Conservation (phyloP, 2,329 filamentous ascomycete genomes). For the Sporothrix luriei region DNA sequence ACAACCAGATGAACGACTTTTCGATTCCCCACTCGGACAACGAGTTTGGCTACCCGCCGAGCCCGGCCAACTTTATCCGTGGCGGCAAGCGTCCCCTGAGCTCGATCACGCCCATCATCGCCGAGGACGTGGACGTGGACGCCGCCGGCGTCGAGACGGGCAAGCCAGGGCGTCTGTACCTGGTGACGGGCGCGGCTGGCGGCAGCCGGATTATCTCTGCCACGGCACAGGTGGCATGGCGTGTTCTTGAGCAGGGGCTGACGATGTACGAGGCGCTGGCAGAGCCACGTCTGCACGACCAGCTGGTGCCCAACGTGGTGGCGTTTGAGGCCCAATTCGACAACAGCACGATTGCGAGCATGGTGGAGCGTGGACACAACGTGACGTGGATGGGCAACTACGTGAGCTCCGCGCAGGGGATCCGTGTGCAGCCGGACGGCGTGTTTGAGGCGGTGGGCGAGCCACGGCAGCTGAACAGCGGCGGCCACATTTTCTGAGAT, state of each 20-base stretch:
- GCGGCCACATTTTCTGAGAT: conserved; percentile 58
- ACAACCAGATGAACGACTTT: conserved; percentile 77
- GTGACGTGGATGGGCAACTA: conserved; percentile 64
- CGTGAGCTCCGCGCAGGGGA: conserved; percentile 70
- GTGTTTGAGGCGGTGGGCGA: conserved; percentile 80
- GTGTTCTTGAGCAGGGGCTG: conserved; percentile 70
- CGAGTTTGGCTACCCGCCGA: conserved; percentile 82
- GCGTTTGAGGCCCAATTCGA: conserved; percentile 74
- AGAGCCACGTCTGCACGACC: conserved; percentile 76
- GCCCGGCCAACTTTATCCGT: conserved; percentile 76
- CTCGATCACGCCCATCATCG: conserved; percentile 80
- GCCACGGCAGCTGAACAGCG: conserved; percentile 75
- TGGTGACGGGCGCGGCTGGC: conserved; percentile 76
- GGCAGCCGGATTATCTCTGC: conserved; percentile 83
- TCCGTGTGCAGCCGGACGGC: conserved; percentile 65
- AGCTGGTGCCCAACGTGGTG: conserved; percentile 70
- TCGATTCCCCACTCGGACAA: conserved; percentile 77
- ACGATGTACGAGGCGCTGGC: conserved; percentile 65
- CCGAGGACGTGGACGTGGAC: conserved; percentile 62
- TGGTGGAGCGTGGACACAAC: conserved; percentile 71
- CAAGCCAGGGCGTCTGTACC: conserved; percentile 55
- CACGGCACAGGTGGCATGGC: conserved; percentile 75
- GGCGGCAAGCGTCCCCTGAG: conserved; percentile 81
- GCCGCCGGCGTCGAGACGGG: conserved; percentile 48
- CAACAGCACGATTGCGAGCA: conserved; percentile 66